Base-by-base conservation (phyloP, 768 basidiomycete genomes). In the Russula virescens region DNA sequence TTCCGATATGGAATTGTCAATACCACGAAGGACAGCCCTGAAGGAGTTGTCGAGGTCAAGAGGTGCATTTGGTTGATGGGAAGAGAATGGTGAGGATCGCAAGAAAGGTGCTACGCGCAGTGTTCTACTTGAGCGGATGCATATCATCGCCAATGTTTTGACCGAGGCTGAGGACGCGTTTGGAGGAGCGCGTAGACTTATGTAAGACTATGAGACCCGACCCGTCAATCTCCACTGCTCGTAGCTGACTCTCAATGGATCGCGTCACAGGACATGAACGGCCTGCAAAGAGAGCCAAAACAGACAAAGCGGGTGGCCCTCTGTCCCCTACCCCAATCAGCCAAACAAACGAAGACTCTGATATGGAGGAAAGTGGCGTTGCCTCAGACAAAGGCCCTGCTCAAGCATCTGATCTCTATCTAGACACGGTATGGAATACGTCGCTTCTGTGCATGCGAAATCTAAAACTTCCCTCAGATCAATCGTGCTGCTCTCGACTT, bases 401-500 rank as follows among this genome's bases (percentile, higher is more conserved):
- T 57, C 72, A 72, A 35, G 81, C 91, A 42, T 89, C 91, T 57
- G 94, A 98, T 75, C 79, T 97, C 69, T 97, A 97, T 74, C 85
- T 98, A 57, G 94, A 98, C 77, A 97, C 94, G 62, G 94, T 89
- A 75, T 73, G 88, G 76, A 64, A 68, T 43, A 48, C 64, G 58
- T 60, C 57, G 23, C 58, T 40, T 66, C 53, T 60, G 48, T 50
- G 31, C 66, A 60, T 50, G 67, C 21, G 16, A 25, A 46, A 45
- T 28, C 49, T 55, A 48, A 55, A 34, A 54, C 42, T 57, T 63
- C 38, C 55, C 34, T 61, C 71, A 98, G 95, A 91, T 98, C 66
- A 94, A 97, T 73, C 83, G 97, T 64, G 84, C 82, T 51, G 80
- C 85, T 49, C 84, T 99, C 61, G 97, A 99, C 75, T 99, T 99